A percentile compares a stretch with the other conserved stretches of the same genome.
Conservation (phyloP, 306 rosid genomes). For the Medicago truncatula region MtrunA17r5.0-ANR NC_053042.1:53919001-53919500, state of each 20-base stretch:
- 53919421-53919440: constrained; percentile 43
- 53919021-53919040: neutral
- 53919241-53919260: neutral
- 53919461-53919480: constrained; percentile 35
- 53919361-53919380: too few relatives aligned
- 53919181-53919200: constrained; percentile 62
- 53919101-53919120: constrained; percentile 73
- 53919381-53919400: too few relatives aligned
- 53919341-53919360: neutral
- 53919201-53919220: constrained; percentile 58
- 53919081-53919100: constrained; percentile 58
- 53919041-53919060: neutral
- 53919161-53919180: constrained; percentile 67
- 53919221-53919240: constrained; percentile 8
- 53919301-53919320: neutral
- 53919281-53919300: neutral
- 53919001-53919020: neutral
- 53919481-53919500: constrained; percentile 47
- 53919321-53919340: neutral
- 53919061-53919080: neutral
- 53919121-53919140: constrained; percentile 72
- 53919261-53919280: neutral
- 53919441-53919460: constrained; percentile 42
- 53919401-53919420: constrained; percentile 53
- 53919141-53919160: constrained; percentile 74